These are phyloP conservation scores for Aphanoascus verrucosus DNA, from an alignment of 2,329 filamentous ascomycete genomes.

Conservation along the genomic window DNA sequence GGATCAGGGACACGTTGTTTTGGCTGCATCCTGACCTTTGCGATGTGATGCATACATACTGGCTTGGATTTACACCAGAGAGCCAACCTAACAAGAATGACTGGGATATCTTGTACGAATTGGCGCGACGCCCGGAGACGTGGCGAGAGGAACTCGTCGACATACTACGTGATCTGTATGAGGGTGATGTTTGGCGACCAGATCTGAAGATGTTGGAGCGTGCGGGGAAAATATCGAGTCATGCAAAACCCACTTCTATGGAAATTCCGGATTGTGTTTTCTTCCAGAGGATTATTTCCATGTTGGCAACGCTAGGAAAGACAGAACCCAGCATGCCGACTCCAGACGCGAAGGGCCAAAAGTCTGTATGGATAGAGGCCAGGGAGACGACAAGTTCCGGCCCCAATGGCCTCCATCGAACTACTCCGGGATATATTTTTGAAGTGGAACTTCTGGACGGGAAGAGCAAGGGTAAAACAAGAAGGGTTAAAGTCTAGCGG, in stretches of 20 bases:
- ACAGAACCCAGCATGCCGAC: not conserved
- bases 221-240: not conserved
- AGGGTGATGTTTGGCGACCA: constrained; percentile 9
- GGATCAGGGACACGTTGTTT: constrained; percentile 5
- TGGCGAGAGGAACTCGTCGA: constrained; percentile 10
- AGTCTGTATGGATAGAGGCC: constrained; percentile 8
- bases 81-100: constrained; percentile 18
- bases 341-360: not conserved
- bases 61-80: constrained; percentile 16
- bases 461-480: not conserved
- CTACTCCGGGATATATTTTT: constrained; percentile 6
- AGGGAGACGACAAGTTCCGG: constrained; percentile 10
- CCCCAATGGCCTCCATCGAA: constrained; percentile 1
- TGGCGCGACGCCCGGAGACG: constrained; percentile 9
- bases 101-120: constrained; percentile 18
- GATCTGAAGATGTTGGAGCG: constrained; percentile 12
- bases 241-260: not conserved
- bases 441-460: constrained; percentile 8
- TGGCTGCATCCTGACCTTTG: constrained; percentile 16
- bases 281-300: not conserved
- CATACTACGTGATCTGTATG: constrained; percentile 6
- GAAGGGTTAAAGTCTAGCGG: not conserved
- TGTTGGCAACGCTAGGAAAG: not conserved
- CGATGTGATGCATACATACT: constrained; percentile 17
- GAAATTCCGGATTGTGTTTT: constrained; percentile 5